A percentile compares a stretch with the other conserved stretches of the same genome.
Evolutionary conservation across 257 asterid genomes (phyloP).

Genomic region (Solanum habrochaites): DNA sequence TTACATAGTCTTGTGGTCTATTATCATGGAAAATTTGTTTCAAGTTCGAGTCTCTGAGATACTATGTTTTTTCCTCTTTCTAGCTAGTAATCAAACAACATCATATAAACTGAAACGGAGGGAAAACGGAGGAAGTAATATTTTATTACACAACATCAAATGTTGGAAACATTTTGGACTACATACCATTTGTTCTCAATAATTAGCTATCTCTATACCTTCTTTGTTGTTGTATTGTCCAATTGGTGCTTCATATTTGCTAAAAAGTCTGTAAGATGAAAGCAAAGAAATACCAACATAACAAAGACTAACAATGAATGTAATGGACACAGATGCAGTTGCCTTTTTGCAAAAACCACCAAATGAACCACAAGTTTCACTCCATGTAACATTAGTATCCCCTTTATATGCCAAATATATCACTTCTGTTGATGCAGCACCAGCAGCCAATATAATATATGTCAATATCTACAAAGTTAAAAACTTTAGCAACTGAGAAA

Average conservation of each 20-base stretch:
- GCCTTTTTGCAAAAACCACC: conserved; percentile 67
- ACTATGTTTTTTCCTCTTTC: no score
- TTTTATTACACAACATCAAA: neutral
- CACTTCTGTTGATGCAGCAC: conserved; percentile 58
- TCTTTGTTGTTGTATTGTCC: conserved; percentile 24
- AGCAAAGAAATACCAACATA: conserved; percentile 57
- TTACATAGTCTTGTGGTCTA: neutral
- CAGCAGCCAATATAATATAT: conserved; percentile 58
- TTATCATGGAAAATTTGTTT: neutral
- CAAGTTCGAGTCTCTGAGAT: neutral
- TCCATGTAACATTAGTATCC: conserved; percentile 52
- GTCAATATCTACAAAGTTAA: conserved; percentile 42
- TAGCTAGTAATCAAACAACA: neutral
- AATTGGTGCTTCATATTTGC: conserved; percentile 70
- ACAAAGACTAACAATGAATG: conserved; percentile 52
- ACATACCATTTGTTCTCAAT: neutral
- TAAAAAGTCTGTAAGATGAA: conserved; percentile 69
- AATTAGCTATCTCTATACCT: neutral
- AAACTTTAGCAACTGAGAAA: neutral
- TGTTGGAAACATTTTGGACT: neutral
- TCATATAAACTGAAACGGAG: neutral
- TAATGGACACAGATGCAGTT: conserved; percentile 44
- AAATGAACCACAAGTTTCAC: conserved; percentile 55
- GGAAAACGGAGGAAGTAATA: neutral
- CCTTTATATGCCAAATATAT: conserved; percentile 74